phyloP scores from a whole-genome alignment of 2,329 filamentous ascomycete genomes.

The Aspergillus transmontanensis region DNA sequence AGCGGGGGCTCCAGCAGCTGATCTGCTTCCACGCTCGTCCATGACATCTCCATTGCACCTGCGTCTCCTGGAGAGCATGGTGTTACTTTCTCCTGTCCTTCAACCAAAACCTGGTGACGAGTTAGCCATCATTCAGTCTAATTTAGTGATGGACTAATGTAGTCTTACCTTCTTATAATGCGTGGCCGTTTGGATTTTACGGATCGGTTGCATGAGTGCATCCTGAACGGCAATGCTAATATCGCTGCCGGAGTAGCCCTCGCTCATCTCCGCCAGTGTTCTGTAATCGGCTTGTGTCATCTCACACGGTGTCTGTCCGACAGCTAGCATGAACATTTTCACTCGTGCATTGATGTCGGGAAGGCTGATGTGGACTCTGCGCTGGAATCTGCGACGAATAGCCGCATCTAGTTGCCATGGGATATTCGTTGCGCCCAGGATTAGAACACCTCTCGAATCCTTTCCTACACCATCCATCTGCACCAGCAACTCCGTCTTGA shows the following conservation, averaged over 20 bases:
- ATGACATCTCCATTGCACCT: conserved; percentile 88
- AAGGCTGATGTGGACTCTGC: conserved; percentile 91
- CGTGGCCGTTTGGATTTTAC: conserved; percentile 95
- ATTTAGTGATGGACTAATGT: no score
- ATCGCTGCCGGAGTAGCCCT: conserved; percentile 95
- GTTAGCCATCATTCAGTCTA: conserved; percentile 8
- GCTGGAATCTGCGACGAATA: conserved; percentile 93
- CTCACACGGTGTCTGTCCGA: conserved; percentile 90
- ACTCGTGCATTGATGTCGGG: conserved; percentile 85
- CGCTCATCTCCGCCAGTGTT: conserved; percentile 76
- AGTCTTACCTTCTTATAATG: conserved; percentile 85
- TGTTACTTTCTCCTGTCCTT: conserved; percentile 64
- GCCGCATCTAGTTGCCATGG: conserved; percentile 97
- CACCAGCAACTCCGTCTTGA: conserved; percentile 97
- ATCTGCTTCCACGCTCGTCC: conserved; percentile 83
- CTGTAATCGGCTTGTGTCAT: conserved; percentile 77
- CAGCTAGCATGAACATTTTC: conserved; percentile 91
- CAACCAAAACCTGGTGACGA: conserved; percentile 64
- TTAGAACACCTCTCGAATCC: conserved; percentile 89
- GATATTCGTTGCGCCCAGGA: conserved; percentile 96
- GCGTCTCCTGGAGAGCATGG: conserved; percentile 91
- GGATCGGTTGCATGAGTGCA: conserved; percentile 94
- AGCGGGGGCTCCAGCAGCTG: conserved; percentile 84
- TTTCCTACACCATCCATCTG: conserved; percentile 99
- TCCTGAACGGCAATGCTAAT: conserved; percentile 95